These are phyloP conservation scores for Chrysosporium queenslandicum DNA, from an alignment of 2,329 filamentous ascomycete genomes.

Conservation along the genomic window DNA sequence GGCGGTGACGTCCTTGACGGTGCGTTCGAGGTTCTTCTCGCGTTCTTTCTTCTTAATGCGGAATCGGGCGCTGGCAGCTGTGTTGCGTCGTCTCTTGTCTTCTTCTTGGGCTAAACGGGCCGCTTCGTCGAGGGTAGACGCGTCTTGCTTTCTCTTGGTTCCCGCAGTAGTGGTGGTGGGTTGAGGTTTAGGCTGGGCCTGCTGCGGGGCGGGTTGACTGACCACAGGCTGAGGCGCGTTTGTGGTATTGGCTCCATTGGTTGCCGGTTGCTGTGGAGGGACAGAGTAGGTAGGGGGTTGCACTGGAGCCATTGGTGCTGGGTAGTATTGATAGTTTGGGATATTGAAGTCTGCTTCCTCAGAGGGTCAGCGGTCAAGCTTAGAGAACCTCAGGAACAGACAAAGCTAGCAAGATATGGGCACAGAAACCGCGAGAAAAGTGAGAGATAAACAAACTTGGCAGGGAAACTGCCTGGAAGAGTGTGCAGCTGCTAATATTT, in stretches of 20 bases:
- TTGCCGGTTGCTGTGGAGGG: background rate
- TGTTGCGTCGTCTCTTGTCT: conserved; percentile 82
- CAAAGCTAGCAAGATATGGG: background rate
- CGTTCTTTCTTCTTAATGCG: conserved; percentile 94
- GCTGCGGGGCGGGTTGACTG: background rate
- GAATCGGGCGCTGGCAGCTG: conserved; percentile 78
- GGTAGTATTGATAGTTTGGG: conserved; percentile 15
- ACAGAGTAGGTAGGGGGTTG: conserved; percentile 9
- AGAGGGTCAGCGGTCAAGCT: background rate
- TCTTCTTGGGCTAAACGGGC: conserved; percentile 70
- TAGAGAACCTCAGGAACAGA: background rate
- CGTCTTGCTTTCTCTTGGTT: conserved; percentile 15
- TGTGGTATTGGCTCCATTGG: background rate
- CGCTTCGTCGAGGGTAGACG: conserved; percentile 55
- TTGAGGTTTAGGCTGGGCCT: conserved; percentile 2
- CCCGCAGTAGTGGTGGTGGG: background rate
- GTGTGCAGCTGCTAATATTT: background rate
- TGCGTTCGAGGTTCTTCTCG: conserved; percentile 72
- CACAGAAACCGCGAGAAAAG: background rate
- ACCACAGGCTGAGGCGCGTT: background rate
- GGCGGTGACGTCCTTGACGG: conserved; percentile 72
- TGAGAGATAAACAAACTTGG: background rate
- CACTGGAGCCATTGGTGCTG: conserved; percentile 12
- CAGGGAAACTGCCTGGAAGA: background rate
- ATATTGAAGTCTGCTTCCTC: conserved; percentile 16